Conservation (phyloP, 441 rosid genomes). For the Geranium incanum region DNA sequence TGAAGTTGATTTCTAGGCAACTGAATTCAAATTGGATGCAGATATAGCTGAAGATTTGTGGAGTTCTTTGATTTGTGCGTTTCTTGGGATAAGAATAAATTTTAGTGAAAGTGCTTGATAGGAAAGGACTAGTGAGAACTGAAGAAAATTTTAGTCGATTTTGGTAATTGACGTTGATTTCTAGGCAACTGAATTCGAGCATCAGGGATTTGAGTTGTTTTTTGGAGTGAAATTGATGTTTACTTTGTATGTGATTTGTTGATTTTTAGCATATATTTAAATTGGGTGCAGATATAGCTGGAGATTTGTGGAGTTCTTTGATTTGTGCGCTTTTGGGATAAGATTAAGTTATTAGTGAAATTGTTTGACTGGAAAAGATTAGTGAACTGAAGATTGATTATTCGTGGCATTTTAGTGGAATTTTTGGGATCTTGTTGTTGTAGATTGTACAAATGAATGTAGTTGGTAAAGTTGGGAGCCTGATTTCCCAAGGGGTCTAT, state of each 20-base stretch:
- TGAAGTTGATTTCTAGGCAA: constrained; percentile 5
- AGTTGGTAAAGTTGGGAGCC: constrained; percentile 76
- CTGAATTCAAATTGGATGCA: constrained; percentile 18
- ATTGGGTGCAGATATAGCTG: constrained; percentile 18
- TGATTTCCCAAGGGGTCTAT: constrained; percentile 75
- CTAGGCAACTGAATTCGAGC: background rate
- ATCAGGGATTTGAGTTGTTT: constrained; percentile 8
- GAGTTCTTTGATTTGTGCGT: background rate
- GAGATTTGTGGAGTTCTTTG: background rate
- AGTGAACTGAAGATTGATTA: background rate
- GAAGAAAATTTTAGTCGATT: background rate
- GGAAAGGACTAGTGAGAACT: background rate
- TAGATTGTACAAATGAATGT: constrained; percentile 54
- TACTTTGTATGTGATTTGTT: background rate
- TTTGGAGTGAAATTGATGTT: background rate
- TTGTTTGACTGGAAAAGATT: background rate
- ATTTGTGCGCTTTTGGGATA: background rate
- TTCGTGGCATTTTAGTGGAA: constrained; percentile 9
- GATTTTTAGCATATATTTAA: constrained; percentile 4
- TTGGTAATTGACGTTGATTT: constrained; percentile 13
- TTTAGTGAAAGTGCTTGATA: constrained; percentile 3
- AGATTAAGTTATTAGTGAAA: background rate
- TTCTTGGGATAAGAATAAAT: background rate
- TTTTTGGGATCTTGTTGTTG: constrained; percentile 10
- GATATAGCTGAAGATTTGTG: constrained; percentile 11